Percentiles rank a stretch among this genome's conserved stretches.
Conservation (phyloP, 208 protist genomes). For the Naegleria lovaniensis region DNA sequence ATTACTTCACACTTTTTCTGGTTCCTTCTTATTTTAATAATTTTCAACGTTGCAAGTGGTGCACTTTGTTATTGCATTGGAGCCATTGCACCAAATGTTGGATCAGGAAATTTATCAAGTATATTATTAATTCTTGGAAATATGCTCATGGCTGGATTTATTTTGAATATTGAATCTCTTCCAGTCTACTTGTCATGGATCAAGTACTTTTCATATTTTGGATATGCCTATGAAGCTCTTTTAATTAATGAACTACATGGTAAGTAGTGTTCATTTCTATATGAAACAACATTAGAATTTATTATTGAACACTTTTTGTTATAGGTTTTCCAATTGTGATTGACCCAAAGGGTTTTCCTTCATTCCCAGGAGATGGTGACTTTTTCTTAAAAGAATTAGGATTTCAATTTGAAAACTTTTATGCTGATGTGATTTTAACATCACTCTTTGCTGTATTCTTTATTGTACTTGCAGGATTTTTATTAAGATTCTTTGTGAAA, state of each 20-base stretch:
- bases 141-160: conserved; percentile 21
- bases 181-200: conserved; percentile 18
- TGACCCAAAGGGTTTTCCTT: not conserved
- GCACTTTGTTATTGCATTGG: not conserved
- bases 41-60: not conserved
- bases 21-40: conserved; percentile 12
- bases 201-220: conserved; percentile 19
- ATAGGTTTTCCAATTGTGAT: not conserved
- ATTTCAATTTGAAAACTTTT: not conserved
- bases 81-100: not conserved
- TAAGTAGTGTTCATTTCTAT: conserved; percentile 37
- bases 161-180: conserved; percentile 11
- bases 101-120: not conserved
- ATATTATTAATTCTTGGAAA: not conserved
- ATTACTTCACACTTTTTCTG: not conserved
- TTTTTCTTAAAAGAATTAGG: conserved; percentile 5
- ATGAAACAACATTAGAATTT: too few relatives aligned
- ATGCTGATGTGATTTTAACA: not conserved
- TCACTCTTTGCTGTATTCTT: not conserved
- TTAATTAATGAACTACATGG: conserved; percentile 63
- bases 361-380: not conserved
- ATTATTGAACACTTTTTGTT: too few relatives aligned
- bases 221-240: conserved; percentile 29
- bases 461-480: not conserved
- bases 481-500: conserved; percentile 2